Base-by-base conservation (phyloP, 139 green algal genomes). In the Chlorella sp. region DNA sequence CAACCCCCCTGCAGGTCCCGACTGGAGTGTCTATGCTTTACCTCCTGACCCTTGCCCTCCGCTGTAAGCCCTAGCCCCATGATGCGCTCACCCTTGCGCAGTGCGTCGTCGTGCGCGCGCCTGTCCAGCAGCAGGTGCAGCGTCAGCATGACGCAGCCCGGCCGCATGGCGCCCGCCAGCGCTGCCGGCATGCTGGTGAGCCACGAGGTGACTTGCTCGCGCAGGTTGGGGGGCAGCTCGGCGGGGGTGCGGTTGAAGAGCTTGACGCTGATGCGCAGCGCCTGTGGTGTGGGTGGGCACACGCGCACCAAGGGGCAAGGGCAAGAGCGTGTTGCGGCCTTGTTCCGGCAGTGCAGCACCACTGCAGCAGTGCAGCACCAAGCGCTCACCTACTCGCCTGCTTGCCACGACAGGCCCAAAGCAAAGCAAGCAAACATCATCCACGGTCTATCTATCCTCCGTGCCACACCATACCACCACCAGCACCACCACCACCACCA, bases 241-340 rank as follows among this genome's bases (percentile, higher is more conserved):
- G 82, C 82, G 6, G 90, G 90, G 4, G 90, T 96, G 62, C 77
- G 75, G 79, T 88, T 90, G 85, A 93, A 94, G 31, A 96, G 78
- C 88, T 94, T 94, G 33, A 85, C 75, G 10, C 73, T 81, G 30
- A 94, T 69, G 31, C 87, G 77, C 35, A 88, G 4, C 62, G 84
- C 70, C 36, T 71, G 62, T 29, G 27, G n/a, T n/a, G n/a, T n/a
- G n/a, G n/a, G n/a, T n/a, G n/a, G n/a, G n/a, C n/a, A n/a, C n/a
- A n/a, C n/a, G n/a, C n/a, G n/a, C n/a, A n/a, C n/a, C n/a, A n/a
- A n/a, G 17, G 65, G 65, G 17, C 55, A 35, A 59, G 65, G 65
- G 65, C 17, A 71, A 31, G 32, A 33, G 17, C 42, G 17, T 17
- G 42, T n/a, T n/a, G 42, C 42, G 17, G 17, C 42, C 10, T 24